phyloP scores from a whole-genome alignment of 495 filamentous ascomycete genomes.

The Penicillium egyptiacum region DNA sequence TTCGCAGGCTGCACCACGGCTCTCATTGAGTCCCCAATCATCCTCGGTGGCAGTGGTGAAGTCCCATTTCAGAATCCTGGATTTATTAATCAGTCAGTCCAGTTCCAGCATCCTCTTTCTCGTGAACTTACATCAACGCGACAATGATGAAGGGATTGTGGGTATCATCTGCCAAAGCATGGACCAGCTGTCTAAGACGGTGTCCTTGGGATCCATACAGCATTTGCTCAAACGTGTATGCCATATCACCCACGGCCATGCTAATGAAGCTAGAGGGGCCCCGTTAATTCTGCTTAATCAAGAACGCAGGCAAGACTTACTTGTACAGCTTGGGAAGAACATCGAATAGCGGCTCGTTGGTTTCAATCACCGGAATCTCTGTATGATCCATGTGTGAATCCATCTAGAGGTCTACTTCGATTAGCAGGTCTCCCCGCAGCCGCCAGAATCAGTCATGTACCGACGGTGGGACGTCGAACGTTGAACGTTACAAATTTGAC shows the following conservation, averaged over 20 bases:
- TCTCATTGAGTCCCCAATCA: constrained; percentile 70
- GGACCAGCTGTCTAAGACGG: constrained; percentile 62
- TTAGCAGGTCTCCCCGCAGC: background rate
- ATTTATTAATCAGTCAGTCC: background rate
- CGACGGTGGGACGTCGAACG: background rate
- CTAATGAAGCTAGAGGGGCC: constrained; percentile 39
- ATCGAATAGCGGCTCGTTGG: constrained; percentile 62
- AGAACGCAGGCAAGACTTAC: constrained; percentile 38
- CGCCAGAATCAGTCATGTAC: constrained; percentile 1
- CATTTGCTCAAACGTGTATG: constrained; percentile 78
- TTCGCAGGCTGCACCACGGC: constrained; percentile 82
- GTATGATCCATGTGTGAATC: constrained; percentile 22
- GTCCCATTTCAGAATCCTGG: constrained; percentile 78
- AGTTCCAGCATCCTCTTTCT: background rate
- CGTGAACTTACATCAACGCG: constrained; percentile 66
- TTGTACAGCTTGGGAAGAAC: constrained; percentile 68
- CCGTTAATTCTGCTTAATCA: background rate
- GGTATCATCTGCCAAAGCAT: constrained; percentile 60
- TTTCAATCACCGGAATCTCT: constrained; percentile 61
- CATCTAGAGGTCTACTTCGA: constrained; percentile 4
- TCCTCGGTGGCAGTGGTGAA: constrained; percentile 60
- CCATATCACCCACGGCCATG: constrained; percentile 59
- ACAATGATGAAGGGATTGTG: constrained; percentile 75
- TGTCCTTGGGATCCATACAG: constrained; percentile 65
- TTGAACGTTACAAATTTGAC: background rate